A percentile compares a stretch with the other conserved stretches of the same genome.
Conservation (phyloP, 495 filamentous ascomycete genomes). For the Trichoderma parareesei region DNA sequence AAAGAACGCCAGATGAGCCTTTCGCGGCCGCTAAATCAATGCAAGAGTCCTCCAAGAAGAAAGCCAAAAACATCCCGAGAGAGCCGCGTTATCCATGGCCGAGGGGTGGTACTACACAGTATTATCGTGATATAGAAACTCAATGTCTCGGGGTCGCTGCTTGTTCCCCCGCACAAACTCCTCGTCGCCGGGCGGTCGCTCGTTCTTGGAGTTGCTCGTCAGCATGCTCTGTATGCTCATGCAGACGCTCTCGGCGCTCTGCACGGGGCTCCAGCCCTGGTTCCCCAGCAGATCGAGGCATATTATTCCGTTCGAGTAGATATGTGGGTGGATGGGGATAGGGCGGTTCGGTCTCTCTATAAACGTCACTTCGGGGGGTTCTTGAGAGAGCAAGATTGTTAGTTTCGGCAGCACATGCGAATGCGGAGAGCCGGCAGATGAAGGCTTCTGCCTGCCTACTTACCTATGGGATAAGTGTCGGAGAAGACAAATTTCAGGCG, state of each 20-base stretch:
- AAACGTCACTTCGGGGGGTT: slow-evolving; percentile 92
- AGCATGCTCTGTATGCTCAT: slow-evolving; percentile 99
- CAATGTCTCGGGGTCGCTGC: slow-evolving; percentile 71
- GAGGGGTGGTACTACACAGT: slow-evolving; percentile 47
- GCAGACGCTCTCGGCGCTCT: slow-evolving; percentile 93
- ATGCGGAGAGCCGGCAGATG: neutral
- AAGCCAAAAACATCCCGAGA: neutral
- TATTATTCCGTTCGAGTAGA: slow-evolving; percentile 97
- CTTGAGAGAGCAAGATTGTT: slow-evolving; percentile 27
- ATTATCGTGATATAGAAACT: slow-evolving; percentile 83
- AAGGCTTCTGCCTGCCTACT: slow-evolving; percentile 4
- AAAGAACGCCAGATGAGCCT: neutral
- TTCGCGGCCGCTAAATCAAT: neutral
- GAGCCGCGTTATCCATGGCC: neutral
- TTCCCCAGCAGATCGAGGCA: slow-evolving; percentile 86
- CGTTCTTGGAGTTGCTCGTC: slow-evolving; percentile 85
- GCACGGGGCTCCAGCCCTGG: slow-evolving; percentile 90
- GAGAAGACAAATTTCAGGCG: slow-evolving; percentile 82
- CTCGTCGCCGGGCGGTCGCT: slow-evolving; percentile 75
- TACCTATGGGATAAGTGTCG: slow-evolving; percentile 85
- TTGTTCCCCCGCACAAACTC: slow-evolving; percentile 76
- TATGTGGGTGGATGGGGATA: slow-evolving; percentile 94
- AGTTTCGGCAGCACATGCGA: no score
- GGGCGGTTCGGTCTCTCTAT: slow-evolving; percentile 54
- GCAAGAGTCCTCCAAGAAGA: neutral